phyloP scores from a whole-genome alignment of 169 alveolate genomes.

The Plasmodium adleri region DNA sequence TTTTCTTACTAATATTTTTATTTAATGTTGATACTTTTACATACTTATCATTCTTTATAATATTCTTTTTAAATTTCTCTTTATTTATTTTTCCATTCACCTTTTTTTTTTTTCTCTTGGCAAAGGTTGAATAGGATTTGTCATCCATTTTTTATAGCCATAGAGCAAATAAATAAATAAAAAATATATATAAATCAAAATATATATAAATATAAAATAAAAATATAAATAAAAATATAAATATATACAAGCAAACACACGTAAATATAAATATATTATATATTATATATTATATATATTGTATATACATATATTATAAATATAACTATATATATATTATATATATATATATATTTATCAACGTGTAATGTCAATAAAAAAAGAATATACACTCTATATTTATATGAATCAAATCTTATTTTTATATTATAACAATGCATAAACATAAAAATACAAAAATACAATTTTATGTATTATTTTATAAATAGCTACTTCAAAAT shows the following conservation, averaged over 20 bases:
- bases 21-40: constrained; percentile 44
- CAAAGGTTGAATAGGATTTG: constrained; percentile 40
- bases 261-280: not conserved
- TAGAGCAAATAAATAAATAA: not conserved
- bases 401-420: too few relatives aligned
- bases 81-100: constrained; percentile 67
- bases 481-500: too few relatives aligned
- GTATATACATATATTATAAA: too few relatives aligned
- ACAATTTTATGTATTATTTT: too few relatives aligned
- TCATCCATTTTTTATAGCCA: constrained; percentile 72
- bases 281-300: too few relatives aligned
- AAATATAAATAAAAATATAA: not conserved
- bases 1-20: constrained; percentile 48
- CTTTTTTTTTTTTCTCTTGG: constrained; percentile 66
- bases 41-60: constrained; percentile 58
- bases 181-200: not conserved
- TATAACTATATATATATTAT: too few relatives aligned
- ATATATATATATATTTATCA: too few relatives aligned
- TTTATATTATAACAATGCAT: too few relatives aligned
- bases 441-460: too few relatives aligned
- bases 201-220: not conserved
- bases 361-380: too few relatives aligned
- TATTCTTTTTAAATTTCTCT: constrained; percentile 60
- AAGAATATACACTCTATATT: too few relatives aligned
- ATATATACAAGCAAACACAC: not conserved